Evolutionary conservation across 441 rosid species (phyloP).

Genomic region (Corymbia citriodora): DNA sequence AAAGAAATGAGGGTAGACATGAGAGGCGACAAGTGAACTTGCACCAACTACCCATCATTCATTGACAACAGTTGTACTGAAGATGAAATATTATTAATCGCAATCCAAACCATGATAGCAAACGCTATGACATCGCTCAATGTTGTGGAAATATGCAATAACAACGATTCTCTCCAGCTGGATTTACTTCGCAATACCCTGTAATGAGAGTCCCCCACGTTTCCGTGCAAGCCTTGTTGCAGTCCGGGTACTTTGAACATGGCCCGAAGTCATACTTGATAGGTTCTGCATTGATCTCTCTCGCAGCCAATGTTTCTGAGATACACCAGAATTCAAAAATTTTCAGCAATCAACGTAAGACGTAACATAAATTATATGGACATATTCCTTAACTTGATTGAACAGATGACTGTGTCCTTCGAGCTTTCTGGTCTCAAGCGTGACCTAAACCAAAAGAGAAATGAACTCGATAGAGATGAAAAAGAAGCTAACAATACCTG

Average conservation of each 20-base stretch:
- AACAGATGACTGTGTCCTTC: not conserved
- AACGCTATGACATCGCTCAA: not conserved
- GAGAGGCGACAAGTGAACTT: not conserved
- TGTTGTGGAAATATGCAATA: not conserved
- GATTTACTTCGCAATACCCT: not conserved
- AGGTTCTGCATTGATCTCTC: not conserved
- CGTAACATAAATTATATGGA: not conserved
- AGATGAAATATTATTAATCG: not conserved
- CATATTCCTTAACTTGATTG: not conserved
- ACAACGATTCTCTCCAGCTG: accelerated
- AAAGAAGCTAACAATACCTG: not conserved
- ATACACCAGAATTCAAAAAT: not conserved
- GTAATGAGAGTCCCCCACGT: accelerated
- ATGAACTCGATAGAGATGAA: not conserved
- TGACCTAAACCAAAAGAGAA: not conserved
- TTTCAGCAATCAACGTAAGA: not conserved
- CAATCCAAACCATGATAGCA: not conserved
- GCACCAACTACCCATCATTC: not conserved
- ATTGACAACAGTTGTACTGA: not conserved
- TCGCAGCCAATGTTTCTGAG: not conserved
- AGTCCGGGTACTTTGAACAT: not conserved
- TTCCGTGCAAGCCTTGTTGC: not conserved
- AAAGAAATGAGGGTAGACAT: not conserved
- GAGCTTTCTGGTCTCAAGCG: not conserved
- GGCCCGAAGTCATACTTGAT: not conserved